Percentiles rank a stretch among this genome's conserved stretches.
phyloP scores from a whole-genome alignment of 768 basidiomycete species.

The Kwoniella pini region DNA sequence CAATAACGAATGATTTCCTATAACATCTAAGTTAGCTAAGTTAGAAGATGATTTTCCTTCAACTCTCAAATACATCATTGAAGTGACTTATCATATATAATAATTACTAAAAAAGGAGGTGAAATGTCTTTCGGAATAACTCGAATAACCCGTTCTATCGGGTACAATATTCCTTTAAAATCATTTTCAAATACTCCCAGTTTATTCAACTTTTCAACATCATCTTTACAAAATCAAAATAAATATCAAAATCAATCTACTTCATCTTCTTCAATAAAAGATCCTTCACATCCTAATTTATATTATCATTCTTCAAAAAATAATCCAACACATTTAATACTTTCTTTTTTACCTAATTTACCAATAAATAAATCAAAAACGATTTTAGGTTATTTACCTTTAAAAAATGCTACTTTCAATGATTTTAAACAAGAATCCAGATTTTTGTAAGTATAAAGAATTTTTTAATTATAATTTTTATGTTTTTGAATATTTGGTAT shows the following conservation, averaged over 20 bases:
- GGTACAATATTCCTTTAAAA: no score
- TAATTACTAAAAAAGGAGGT: no score
- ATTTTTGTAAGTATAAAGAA: constrained; percentile 40
- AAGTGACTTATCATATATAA: no score
- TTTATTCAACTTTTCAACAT: neutral
- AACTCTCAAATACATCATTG: no score
- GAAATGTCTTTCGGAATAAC: no score
- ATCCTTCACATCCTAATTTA: constrained; percentile 49
- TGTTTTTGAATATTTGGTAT: neutral
- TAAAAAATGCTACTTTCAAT: constrained; percentile 27
- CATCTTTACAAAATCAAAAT: neutral
- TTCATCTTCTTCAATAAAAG: constrained; percentile 26
- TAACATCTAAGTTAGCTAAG: no score
- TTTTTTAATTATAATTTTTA: neutral
- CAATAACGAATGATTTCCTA: no score
- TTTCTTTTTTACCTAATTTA: constrained; percentile 45
- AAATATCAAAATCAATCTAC: neutral
- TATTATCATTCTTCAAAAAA: constrained; percentile 51
- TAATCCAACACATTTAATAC: constrained; percentile 28
- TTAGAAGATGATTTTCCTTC: no score
- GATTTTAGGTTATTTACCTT: constrained; percentile 48
- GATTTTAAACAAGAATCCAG: constrained; percentile 49
- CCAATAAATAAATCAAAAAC: constrained; percentile 36
- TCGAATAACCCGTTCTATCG: no score
- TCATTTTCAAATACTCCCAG: neutral